phyloP scores from a whole-genome alignment of 1,139 yeast species.

The Pichia kudriavzevii region DNA sequence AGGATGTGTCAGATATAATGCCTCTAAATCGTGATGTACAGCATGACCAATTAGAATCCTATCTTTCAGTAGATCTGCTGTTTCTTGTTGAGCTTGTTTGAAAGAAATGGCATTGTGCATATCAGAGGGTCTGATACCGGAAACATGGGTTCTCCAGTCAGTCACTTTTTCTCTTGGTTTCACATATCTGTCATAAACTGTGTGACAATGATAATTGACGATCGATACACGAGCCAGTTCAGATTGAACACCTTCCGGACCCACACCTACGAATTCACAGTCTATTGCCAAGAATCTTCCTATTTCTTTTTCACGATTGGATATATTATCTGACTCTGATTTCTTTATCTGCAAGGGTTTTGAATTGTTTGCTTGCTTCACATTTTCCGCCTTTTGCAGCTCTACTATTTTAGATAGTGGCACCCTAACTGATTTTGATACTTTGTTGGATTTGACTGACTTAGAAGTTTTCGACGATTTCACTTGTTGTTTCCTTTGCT shows the following conservation, averaged over 20 bases:
- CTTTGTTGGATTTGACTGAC: constrained; percentile 4
- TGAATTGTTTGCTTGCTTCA: constrained; percentile 8
- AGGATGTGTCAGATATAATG: constrained; percentile 64
- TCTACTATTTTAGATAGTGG: constrained; percentile 8
- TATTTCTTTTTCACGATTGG: constrained; percentile 27
- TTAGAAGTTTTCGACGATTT: background rate
- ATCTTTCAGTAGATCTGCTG: constrained; percentile 42
- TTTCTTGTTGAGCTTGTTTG: constrained; percentile 55
- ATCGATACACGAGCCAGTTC: constrained; percentile 82
- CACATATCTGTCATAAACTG: constrained; percentile 66
- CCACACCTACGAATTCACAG: constrained; percentile 93
- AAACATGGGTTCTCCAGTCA: constrained; percentile 93
- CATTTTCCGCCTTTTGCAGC: background rate
- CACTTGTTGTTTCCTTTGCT: constrained; percentile 7
- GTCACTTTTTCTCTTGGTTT: constrained; percentile 68
- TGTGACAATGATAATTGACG: constrained; percentile 74
- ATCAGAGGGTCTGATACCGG: constrained; percentile 69
- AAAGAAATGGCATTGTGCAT: constrained; percentile 62
- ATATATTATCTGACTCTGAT: background rate
- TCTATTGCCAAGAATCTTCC: constrained; percentile 81
- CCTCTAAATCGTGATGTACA: constrained; percentile 66
- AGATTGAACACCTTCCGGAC: constrained; percentile 59
- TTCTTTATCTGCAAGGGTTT: background rate
- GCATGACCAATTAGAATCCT: constrained; percentile 80
- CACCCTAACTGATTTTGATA: constrained; percentile 14